Conservation (phyloP, 768 basidiomycete genomes). For the Pilatotrama ljubarskyi region DNA sequence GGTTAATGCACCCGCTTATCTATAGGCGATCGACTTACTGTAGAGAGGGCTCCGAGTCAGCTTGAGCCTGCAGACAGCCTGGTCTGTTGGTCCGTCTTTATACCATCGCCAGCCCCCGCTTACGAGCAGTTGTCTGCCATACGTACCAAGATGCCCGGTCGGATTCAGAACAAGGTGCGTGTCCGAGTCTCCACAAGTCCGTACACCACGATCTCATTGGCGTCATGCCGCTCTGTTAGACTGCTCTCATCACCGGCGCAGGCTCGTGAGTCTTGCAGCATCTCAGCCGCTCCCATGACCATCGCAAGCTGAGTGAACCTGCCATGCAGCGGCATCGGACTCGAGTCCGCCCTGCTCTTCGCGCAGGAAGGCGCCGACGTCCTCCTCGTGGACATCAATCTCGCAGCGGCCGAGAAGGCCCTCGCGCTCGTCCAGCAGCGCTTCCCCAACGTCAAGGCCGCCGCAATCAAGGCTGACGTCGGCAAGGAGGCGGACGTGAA, state of each 20-base stretch:
- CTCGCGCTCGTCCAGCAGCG: constrained; percentile 61
- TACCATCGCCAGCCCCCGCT: not conserved
- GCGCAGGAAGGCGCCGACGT: constrained; percentile 94
- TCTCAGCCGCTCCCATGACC: constrained; percentile 33
- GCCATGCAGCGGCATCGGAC: constrained; percentile 83
- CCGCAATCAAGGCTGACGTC: constrained; percentile 82
- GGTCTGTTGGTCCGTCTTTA: not conserved
- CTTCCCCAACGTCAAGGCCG: constrained; percentile 66
- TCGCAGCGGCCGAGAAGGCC: constrained; percentile 67
- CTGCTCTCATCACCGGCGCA: constrained; percentile 51
- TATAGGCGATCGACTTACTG: too few relatives aligned
- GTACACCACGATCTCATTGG: not conserved
- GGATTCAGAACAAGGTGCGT: constrained; percentile 37
- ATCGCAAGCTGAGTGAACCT: not conserved
- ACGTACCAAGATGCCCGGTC: constrained; percentile 33
- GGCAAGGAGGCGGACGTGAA: constrained; percentile 87
- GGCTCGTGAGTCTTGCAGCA: constrained; percentile 42
- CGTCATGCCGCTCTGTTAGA: constrained; percentile 13
- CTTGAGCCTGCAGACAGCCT: not conserved
- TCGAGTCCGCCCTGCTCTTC: constrained; percentile 94
- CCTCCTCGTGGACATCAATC: constrained; percentile 85
- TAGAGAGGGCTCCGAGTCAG: too few relatives aligned
- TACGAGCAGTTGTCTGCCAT: not conserved
- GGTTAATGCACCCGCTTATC: too few relatives aligned
- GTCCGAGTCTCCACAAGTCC: not conserved